These are phyloP conservation scores for Skeletonema menzelii DNA, from an alignment of 108 stramenopile species.

Conservation along the genomic window DNA sequence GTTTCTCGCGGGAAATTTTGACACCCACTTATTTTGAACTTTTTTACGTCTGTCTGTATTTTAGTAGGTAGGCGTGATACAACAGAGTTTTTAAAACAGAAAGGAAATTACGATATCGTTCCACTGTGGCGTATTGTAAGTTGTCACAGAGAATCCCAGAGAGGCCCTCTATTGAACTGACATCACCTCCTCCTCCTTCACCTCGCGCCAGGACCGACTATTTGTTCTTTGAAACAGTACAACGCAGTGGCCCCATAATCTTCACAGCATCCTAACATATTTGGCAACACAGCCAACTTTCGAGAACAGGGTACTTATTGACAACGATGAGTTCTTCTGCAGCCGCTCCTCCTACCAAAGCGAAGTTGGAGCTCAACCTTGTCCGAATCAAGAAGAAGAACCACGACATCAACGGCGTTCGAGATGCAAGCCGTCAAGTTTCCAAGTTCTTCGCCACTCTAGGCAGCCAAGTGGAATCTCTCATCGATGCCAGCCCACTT, in stretches of 20 bases:
- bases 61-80: too few relatives aligned
- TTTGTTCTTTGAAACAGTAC: background rate
- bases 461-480: conserved; percentile 11
- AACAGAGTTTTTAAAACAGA: too few relatives aligned
- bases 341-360: background rate
- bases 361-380: background rate
- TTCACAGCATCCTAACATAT: background rate
- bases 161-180: background rate
- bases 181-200: background rate
- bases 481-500: conserved; percentile 25
- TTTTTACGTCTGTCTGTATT: too few relatives aligned
- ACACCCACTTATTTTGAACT: too few relatives aligned
- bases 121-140: too few relatives aligned
- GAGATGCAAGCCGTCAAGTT: background rate
- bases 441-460: conserved; percentile 9
- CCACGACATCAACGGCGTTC: background rate
- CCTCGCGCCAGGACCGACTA: background rate
- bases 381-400: background rate
- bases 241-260: background rate
- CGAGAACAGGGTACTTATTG: background rate
- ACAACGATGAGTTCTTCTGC: background rate
- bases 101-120: too few relatives aligned
- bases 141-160: background rate
- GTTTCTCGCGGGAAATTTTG: too few relatives aligned
- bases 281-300: background rate